Percentiles rank a stretch among this genome's conserved stretches.
phyloP scores from a whole-genome alignment of 768 basidiomycete genomes.

The Multifurca ochricompacta region DNA sequence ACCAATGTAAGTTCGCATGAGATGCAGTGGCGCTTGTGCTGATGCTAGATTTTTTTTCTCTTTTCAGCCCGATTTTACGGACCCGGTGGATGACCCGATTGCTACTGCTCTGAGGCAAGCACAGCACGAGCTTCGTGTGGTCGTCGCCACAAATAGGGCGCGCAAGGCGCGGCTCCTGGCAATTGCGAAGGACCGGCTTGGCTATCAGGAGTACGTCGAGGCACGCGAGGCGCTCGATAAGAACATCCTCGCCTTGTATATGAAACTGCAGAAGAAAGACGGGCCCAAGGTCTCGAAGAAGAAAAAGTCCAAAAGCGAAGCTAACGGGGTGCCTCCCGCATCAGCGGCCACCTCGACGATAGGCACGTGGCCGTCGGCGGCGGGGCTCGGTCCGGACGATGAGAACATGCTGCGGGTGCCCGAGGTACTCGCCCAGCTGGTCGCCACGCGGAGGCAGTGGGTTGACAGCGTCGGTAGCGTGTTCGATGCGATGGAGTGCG shows the following conservation, averaged over 20 bases:
- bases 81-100: slow-evolving; percentile 89
- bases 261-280: slow-evolving; percentile 79
- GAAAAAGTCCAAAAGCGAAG: slow-evolving; percentile 48
- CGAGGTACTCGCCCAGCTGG: slow-evolving; percentile 61
- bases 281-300: slow-evolving; percentile 60
- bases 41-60: slow-evolving; percentile 1
- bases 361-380: slow-evolving; percentile 61
- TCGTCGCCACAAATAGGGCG: slow-evolving; percentile 76
- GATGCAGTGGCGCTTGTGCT: slow-evolving; percentile 13
- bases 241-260: slow-evolving; percentile 65
- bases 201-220: slow-evolving; percentile 86
- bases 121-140: slow-evolving; percentile 69
- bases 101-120: slow-evolving; percentile 84
- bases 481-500: slow-evolving; percentile 67
- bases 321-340: slow-evolving; percentile 23
- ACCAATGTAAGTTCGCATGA: slow-evolving; percentile 48
- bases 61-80: slow-evolving; percentile 59
- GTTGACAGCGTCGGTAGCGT: slow-evolving; percentile 65
- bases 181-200: slow-evolving; percentile 80
- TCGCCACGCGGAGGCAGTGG: slow-evolving; percentile 73
- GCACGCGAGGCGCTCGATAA: slow-evolving; percentile 81
- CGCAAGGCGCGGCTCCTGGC: slow-evolving; percentile 64
- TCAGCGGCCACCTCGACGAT: slow-evolving; percentile 25
- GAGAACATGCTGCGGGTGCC: slow-evolving; percentile 54
- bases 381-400: slow-evolving; percentile 63